Evolutionary conservation across 768 basidiomycete species (phyloP).

Genomic region (Lentinula lateritia): DNA sequence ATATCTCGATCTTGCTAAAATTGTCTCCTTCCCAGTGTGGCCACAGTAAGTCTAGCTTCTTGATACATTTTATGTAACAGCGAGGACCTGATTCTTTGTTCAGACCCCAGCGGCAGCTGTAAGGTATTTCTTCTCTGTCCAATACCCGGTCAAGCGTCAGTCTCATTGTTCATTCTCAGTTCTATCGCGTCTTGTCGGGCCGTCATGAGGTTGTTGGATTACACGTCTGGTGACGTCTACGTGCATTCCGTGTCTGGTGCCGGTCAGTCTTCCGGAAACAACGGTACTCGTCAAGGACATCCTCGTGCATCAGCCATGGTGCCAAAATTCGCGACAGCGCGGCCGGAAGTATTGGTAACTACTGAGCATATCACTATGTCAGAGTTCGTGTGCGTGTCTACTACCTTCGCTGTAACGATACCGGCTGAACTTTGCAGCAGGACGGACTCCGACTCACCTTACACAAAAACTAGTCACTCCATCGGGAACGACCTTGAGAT

Average conservation of each 20-base stretch:
- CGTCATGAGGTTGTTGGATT: conserved; percentile 61
- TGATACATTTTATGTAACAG: background rate
- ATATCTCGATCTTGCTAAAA: background rate
- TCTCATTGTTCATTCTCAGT: conserved; percentile 19
- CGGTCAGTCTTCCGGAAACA: conserved; percentile 21
- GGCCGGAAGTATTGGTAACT: conserved; percentile 50
- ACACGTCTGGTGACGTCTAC: conserved; percentile 39
- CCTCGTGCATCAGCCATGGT: conserved; percentile 18
- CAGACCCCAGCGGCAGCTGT: conserved; percentile 63
- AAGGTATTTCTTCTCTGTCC: conserved; percentile 35
- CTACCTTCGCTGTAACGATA: background rate
- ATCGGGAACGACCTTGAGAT: background rate
- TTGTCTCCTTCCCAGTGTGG: conserved; percentile 33
- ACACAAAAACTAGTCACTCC: background rate
- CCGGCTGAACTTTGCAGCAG: background rate
- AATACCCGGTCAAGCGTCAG: background rate
- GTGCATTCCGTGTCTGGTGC: conserved; percentile 37
- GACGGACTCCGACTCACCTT: conserved; percentile 1
- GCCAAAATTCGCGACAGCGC: conserved; percentile 25
- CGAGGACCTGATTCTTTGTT: background rate
- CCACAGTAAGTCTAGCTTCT: conserved; percentile 33
- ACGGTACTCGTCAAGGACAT: conserved; percentile 25
- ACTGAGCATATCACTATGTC: conserved; percentile 59
- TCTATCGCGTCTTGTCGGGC: conserved; percentile 64
- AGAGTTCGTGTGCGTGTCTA: conserved; percentile 40